These are phyloP conservation scores for Crithidia expoeki DNA, from an alignment of 208 protist genomes.

Conservation along the genomic window DNA sequence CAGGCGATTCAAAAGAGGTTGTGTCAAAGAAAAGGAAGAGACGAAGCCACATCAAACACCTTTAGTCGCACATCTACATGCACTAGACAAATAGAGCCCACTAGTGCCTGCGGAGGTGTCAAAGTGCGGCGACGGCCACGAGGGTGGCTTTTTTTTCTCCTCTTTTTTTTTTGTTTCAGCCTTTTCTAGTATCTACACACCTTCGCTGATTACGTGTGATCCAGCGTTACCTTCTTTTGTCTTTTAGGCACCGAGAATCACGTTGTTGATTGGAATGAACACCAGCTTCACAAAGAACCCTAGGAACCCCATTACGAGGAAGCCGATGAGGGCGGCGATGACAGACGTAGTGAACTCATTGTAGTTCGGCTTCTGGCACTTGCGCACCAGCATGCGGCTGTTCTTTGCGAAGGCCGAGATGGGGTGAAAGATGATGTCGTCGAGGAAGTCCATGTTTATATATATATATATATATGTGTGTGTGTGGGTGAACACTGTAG, in stretches of 20 bases:
- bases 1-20: too few species aligned
- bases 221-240: neutral
- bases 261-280: constrained; percentile 97
- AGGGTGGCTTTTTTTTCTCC: neutral
- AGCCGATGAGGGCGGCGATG: constrained; percentile 89
- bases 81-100: constrained; percentile 14
- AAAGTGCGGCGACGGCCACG: neutral
- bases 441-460: constrained; percentile 82
- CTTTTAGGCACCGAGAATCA: constrained; percentile 83
- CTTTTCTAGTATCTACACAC: neutral
- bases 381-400: constrained; percentile 89
- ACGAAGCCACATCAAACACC: too few species aligned
- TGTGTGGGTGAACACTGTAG: too few species aligned
- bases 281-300: constrained; percentile 96
- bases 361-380: constrained; percentile 94
- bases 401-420: constrained; percentile 83
- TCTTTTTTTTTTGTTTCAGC: neutral
- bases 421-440: constrained; percentile 80
- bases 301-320: constrained; percentile 95
- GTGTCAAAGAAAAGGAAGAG: too few species aligned
- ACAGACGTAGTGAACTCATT: constrained; percentile 91
- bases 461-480: neutral
- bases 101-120: neutral
- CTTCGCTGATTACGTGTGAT: too few species aligned
- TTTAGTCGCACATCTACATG: neutral